A percentile compares a stretch with the other conserved stretches of the same genome.
Evolutionary conservation across 2,329 filamentous ascomycete species (phyloP).

Genomic region (Nannizzia gypsea): DNA sequence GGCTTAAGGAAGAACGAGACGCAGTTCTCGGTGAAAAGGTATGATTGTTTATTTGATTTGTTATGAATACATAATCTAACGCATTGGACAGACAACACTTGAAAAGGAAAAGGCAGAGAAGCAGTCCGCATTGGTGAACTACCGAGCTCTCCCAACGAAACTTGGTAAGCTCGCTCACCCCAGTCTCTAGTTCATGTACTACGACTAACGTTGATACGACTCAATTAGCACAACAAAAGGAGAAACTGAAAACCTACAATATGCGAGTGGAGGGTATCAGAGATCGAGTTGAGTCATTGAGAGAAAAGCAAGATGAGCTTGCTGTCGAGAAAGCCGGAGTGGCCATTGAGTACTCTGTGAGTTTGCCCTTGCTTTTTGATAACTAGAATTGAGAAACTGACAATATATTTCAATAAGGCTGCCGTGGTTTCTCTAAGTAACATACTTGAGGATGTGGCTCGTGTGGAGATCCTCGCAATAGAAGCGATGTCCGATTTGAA

Average conservation of each 20-base stretch:
- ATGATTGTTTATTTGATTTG: slow-evolving; percentile 14
- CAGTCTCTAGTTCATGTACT: neutral
- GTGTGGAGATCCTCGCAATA: slow-evolving; percentile 57
- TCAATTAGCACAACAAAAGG: slow-evolving; percentile 32
- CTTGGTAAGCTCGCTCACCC: slow-evolving; percentile 45
- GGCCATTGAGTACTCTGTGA: slow-evolving; percentile 45
- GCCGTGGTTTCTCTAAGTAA: slow-evolving; percentile 49
- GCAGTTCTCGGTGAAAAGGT: slow-evolving; percentile 34
- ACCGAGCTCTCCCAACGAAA: slow-evolving; percentile 56
- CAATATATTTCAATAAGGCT: neutral
- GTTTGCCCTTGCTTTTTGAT: slow-evolving; percentile 15
- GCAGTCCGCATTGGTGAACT: slow-evolving; percentile 55
- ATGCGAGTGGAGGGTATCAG: slow-evolving; percentile 33
- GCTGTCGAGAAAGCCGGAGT: slow-evolving; percentile 46
- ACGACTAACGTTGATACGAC: slow-evolving; percentile 19
- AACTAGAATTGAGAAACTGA: neutral
- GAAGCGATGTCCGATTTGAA: slow-evolving; percentile 75
- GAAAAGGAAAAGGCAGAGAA: slow-evolving; percentile 52
- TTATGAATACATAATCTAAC: slow-evolving; percentile 12
- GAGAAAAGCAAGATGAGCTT: slow-evolving; percentile 44
- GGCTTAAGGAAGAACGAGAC: slow-evolving; percentile 17
- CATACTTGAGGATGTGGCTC: slow-evolving; percentile 52
- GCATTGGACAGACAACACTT: slow-evolving; percentile 19
- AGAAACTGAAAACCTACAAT: slow-evolving; percentile 34
- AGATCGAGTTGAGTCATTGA: slow-evolving; percentile 40